A percentile compares a stretch with the other conserved stretches of the same genome.
These are phyloP conservation scores for Rosa multiflora DNA, from an alignment of 306 rosid species.

Conservation along the genomic window DNA sequence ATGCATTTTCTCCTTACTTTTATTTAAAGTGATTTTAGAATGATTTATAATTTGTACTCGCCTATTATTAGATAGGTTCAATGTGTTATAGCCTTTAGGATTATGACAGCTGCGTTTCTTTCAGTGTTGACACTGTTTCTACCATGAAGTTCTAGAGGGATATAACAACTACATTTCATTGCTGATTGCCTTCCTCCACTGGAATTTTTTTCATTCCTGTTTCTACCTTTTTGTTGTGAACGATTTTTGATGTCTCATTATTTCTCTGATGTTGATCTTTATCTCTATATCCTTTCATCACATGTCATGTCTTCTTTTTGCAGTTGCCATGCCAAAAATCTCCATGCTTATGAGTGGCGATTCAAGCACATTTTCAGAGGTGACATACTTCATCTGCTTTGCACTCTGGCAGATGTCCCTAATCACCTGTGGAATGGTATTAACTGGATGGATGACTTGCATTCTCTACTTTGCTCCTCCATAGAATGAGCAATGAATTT, in stretches of 20 bases:
- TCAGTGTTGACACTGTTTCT: no score
- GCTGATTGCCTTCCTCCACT: constrained; percentile 77
- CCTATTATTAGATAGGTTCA: no score
- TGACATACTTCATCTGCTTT: constrained; percentile 14
- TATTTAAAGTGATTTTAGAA: no score
- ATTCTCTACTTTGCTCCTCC: no score
- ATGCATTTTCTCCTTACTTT: no score
- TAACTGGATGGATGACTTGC: no score
- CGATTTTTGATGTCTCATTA: background rate
- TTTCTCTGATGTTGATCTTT: constrained; percentile 1
- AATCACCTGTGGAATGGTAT: background rate
- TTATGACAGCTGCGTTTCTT: no score
- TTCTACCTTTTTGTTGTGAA: background rate
- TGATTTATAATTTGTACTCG: no score
- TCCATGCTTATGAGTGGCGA: constrained; percentile 92
- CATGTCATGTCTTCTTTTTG: constrained; percentile 28
- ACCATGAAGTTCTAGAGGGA: no score
- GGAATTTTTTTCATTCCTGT: constrained; percentile 40
- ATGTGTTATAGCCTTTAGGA: no score
- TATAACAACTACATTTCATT: no score
- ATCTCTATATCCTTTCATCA: constrained; percentile 7
- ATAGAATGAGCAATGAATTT: no score
- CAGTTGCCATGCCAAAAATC: constrained; percentile 61
- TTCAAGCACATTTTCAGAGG: constrained; percentile 97
- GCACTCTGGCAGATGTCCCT: background rate